These are phyloP conservation scores for Pleurotus sapidus DNA, from an alignment of 768 basidiomycete species.

Conservation along the genomic window DNA sequence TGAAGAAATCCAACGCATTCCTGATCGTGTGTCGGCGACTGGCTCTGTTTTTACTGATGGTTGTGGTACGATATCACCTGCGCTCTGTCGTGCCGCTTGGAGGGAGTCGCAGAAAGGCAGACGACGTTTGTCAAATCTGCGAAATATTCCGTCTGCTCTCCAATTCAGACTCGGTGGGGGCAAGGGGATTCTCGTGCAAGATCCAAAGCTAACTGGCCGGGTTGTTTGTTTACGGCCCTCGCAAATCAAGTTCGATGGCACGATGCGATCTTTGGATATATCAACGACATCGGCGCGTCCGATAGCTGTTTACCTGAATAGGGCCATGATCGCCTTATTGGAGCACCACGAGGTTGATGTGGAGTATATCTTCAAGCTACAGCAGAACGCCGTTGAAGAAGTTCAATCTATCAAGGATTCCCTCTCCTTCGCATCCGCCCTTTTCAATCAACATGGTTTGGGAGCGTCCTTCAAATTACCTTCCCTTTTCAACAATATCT, in stretches of 20 bases:
- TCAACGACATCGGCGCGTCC: constrained; percentile 43
- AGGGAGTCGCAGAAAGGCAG: constrained; percentile 26
- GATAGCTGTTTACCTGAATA: constrained; percentile 40
- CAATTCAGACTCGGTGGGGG: constrained; percentile 45
- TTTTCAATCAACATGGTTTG: constrained; percentile 41
- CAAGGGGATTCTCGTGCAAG: constrained; percentile 46
- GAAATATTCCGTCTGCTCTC: constrained; percentile 32
- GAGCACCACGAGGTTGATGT: constrained; percentile 39
- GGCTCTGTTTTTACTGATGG: constrained; percentile 48
- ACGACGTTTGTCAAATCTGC: constrained; percentile 14
- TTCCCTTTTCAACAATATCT: constrained; percentile 37
- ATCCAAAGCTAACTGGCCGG: constrained; percentile 31
- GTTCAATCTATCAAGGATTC: constrained; percentile 30
- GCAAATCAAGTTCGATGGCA: constrained; percentile 46
- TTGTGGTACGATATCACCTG: constrained; percentile 41
- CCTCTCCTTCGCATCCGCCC: constrained; percentile 30
- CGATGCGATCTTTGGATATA: constrained; percentile 41
- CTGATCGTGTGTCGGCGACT: constrained; percentile 26
- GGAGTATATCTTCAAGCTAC: constrained; percentile 32
- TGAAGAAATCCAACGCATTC: constrained; percentile 28
- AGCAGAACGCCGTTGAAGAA: constrained; percentile 32
- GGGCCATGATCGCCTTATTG: constrained; percentile 46
- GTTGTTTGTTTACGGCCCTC: constrained; percentile 39
- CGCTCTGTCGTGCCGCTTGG: constrained; percentile 33
- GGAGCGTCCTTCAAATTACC: constrained; percentile 43